A percentile compares a stretch with the other conserved stretches of the same genome.
Conservation (phyloP, 2,329 filamentous ascomycete genomes). For the Fusarium cicatricum region DNA sequence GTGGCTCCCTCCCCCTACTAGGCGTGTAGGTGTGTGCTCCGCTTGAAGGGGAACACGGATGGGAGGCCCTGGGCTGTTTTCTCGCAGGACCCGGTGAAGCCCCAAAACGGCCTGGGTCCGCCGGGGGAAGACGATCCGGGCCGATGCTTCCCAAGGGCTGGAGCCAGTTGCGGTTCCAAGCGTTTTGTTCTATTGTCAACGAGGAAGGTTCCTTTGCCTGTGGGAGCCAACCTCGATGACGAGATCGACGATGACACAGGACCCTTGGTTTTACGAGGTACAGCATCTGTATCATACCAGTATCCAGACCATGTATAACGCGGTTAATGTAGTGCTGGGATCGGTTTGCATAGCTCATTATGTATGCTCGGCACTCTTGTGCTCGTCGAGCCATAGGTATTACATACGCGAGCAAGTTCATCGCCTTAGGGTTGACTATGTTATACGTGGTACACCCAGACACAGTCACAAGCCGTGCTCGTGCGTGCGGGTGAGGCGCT, state of each 20-base stretch:
- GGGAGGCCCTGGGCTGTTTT: constrained; percentile 14
- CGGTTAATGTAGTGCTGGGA: too few relatives aligned
- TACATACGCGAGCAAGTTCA: too few relatives aligned
- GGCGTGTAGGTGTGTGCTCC: too few relatives aligned
- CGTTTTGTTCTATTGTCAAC: constrained; percentile 29
- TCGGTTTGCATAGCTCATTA: too few relatives aligned
- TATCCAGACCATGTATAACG: too few relatives aligned
- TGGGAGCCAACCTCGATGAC: constrained; percentile 1
- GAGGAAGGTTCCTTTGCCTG: constrained; percentile 29
- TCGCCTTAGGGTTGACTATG: too few relatives aligned
- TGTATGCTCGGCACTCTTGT: too few relatives aligned
- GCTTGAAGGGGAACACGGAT: constrained; percentile 30
- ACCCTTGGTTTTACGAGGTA: too few relatives aligned
- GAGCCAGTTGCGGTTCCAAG: constrained; percentile 38
- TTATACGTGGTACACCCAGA: neutral
- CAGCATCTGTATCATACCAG: too few relatives aligned
- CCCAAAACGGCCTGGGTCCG: constrained; percentile 30
- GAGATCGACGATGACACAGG: constrained; percentile 21
- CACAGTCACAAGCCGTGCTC: constrained; percentile 13
- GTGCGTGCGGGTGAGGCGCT: constrained; percentile 35
- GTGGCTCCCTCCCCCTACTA: neutral
- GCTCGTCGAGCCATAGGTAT: too few relatives aligned
- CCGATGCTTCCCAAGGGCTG: constrained; percentile 36
- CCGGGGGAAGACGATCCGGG: constrained; percentile 42
- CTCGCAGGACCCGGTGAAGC: constrained; percentile 11